phyloP scores from a whole-genome alignment of 768 basidiomycete species.

The Rhizopogon vesiculosus region DNA sequence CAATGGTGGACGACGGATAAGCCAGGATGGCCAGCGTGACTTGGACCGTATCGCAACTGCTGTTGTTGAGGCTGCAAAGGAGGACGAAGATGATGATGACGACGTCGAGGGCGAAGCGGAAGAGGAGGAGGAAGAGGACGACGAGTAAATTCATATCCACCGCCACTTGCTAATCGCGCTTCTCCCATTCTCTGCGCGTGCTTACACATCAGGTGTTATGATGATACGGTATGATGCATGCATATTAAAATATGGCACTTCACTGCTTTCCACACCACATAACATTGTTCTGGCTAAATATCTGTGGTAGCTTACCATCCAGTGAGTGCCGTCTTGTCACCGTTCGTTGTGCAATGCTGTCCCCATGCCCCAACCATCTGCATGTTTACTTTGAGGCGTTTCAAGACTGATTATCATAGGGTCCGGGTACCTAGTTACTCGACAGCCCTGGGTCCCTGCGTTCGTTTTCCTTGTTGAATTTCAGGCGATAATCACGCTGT shows the following conservation, averaged over 20 bases:
- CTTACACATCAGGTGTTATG: constrained; percentile 15
- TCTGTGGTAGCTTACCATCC: background rate
- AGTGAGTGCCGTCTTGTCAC: background rate
- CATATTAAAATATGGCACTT: constrained; percentile 27
- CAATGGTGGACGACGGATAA: constrained; percentile 93
- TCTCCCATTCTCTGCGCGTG: constrained; percentile 19
- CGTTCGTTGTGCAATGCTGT: background rate
- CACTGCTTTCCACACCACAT: constrained; percentile 6
- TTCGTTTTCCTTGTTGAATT: background rate
- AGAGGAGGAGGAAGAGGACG: constrained; percentile 52
- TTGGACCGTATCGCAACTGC: constrained; percentile 92
- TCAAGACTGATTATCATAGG: background rate
- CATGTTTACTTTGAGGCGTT: background rate
- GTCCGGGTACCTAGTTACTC: background rate
- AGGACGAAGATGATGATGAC: constrained; percentile 71
- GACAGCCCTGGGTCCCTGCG: background rate
- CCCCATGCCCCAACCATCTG: too few species aligned
- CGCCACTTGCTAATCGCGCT: constrained; percentile 12
- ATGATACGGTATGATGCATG: constrained; percentile 40
- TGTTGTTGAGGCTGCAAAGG: constrained; percentile 73
- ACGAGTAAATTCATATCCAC: constrained; percentile 21
- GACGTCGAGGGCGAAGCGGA: constrained; percentile 56
- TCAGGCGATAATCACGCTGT: background rate
- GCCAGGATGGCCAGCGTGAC: constrained; percentile 95
- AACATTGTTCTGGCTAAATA: background rate